Evolutionary conservation across 768 basidiomycete species (phyloP), one percentile per base, ranked within the genome.

Genomic region (Cystofilobasidium ferigula): DNA sequence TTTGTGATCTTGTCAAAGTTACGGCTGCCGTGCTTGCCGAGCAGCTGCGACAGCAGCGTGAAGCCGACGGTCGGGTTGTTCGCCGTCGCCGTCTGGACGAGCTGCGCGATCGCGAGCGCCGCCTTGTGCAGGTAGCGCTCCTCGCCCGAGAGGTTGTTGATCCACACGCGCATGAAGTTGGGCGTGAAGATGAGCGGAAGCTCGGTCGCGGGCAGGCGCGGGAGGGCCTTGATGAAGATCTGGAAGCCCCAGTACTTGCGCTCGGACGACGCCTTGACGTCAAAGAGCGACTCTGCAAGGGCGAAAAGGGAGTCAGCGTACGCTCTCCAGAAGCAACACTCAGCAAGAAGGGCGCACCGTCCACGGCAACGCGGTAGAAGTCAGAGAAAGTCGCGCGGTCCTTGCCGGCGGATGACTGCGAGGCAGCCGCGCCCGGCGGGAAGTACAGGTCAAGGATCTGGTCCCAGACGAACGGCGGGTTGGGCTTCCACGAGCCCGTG

Each of bases 191-290:
- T 79, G 81, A 89, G 85, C 0, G 89, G 86, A 71, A 94, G 79
- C 61, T 83, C 85, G 53, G 82, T 77, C 22, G 83, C 76, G 20
- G 81, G 78, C 35, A 89, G 81, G 42, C 84, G 84, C 20, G 82
- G 81, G 47, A 95, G 78, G 10, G 89, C 84, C 69, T 83, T 86
- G 71, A 85, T 83, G 77, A 97, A 88, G 24, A 94, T 82, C 71
- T 87, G 86, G 78, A 98, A 94, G n/a, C 92, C 94, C 87, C 89
- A 93, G 72, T 86, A 89, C 77, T 95, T 94, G 58, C 90, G 83
- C 75, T 92, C 86, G 0, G 86, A 78, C 0, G 92, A 92, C 0
- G 92, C 84, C 24, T 86, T 86, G 9, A 85, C 79, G 9, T 87
- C 84, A 73, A 97, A 95, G 48, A 97, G 77, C 1, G 88, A 86